Conservation (phyloP, 495 filamentous ascomycete genomes). For the Aspergillus cavernicola region DNA sequence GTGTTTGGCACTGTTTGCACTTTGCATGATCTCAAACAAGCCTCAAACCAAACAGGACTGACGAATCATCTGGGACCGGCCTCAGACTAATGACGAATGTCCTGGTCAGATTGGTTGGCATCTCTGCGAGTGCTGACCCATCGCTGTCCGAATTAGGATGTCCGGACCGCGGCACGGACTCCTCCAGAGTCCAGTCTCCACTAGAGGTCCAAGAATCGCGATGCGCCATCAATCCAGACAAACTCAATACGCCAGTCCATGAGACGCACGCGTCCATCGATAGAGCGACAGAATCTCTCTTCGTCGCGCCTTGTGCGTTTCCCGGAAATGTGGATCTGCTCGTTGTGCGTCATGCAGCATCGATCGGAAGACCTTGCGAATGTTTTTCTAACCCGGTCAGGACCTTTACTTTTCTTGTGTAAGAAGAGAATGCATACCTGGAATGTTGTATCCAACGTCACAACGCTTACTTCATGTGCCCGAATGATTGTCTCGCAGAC, state of each 20-base stretch:
- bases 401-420: neutral
- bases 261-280: slow-evolving; percentile 7
- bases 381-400: slow-evolving; percentile 7
- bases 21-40: too few relatives aligned
- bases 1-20: too few relatives aligned
- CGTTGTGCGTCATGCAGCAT: slow-evolving; percentile 12
- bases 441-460: slow-evolving; percentile 9
- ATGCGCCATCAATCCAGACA: too few relatives aligned
- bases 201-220: too few relatives aligned
- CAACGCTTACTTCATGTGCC: slow-evolving; percentile 10
- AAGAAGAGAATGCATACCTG: slow-evolving; percentile 1
- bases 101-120: too few relatives aligned
- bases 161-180: too few relatives aligned
- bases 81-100: too few relatives aligned
- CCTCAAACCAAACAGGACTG: too few relatives aligned
- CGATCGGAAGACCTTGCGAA: slow-evolving; percentile 11
- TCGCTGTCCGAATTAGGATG: too few relatives aligned
- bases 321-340: slow-evolving; percentile 8
- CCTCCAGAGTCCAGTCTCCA: too few relatives aligned
- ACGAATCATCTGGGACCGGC: too few relatives aligned
- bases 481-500: slow-evolving; percentile 13
- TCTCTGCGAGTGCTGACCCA: too few relatives aligned
- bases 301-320: slow-evolving; percentile 8
- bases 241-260: slow-evolving; percentile 9
- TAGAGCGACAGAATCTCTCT: slow-evolving; percentile 11